Evolutionary conservation across 805 yeast species (phyloP), one percentile per base, ranked within the genome.

Genomic region (Candida easanensis): DNA sequence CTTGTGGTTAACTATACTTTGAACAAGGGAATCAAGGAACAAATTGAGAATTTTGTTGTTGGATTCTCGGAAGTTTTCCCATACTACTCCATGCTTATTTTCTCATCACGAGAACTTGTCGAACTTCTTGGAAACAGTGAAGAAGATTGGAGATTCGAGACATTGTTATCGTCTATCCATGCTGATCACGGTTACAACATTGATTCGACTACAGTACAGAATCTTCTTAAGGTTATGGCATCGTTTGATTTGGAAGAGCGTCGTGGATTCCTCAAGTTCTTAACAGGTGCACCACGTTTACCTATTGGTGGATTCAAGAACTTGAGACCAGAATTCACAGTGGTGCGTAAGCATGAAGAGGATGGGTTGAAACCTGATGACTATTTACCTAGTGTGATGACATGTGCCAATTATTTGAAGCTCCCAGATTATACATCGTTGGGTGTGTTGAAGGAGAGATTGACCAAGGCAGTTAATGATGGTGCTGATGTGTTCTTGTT

Each of bases 351-450:
- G 58, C 81, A 76, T 45, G 74, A 83, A n/a, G 98, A 91, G 40
- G 80, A 76, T 36, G 84, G 81, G 0, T 60, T 77, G 20, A 63
- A 66, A 11, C 75, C 86, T 5, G 96, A 91, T 62, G 88, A 82
- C 48, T 89, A 84, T 57, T 70, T 93, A 44, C 98, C 99, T 2
- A 88, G 96, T 65, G 99, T 93, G 3, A 91, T 91, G 99, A 91
- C 99, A 0, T 91, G 99, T 69, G 97, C 95, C 3, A 91, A 91
- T 60, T 93, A 91, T 59, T 71, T 91, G 52, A 91, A 91, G 61
- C 67, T 93, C 17, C 98, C 99, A 5, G 77, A 84, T 49, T 93
- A 91, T 60, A 74, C 88, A 3, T 67, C 76, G 27, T 74, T 72
- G 45, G 80, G 71, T 15, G 63, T 86, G 2, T 73, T 93, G 82